phyloP scores from a whole-genome alignment of 768 basidiomycete genomes.

The Pulveroboletus sp. region DNA sequence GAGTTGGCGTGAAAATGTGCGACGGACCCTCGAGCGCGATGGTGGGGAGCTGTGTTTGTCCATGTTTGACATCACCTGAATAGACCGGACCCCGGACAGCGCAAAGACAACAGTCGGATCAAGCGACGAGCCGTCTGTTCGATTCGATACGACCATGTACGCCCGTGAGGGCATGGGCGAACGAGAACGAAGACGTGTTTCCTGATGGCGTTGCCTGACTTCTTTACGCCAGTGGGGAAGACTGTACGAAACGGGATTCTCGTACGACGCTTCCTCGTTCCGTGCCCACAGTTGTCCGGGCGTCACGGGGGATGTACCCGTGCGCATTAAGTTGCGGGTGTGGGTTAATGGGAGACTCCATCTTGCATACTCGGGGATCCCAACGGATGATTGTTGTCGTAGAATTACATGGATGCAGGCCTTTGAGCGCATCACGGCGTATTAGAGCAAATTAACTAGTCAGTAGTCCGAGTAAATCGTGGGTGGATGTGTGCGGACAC shows the following conservation, averaged over 20 bases:
- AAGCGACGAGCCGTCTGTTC: too few species aligned
- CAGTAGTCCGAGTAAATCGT: slow-evolving; percentile 12
- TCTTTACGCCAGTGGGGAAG: neutral
- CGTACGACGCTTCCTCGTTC: neutral
- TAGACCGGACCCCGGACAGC: slow-evolving; percentile 1
- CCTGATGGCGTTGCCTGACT: neutral
- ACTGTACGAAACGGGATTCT: slow-evolving; percentile 3
- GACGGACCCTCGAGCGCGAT: too few species aligned
- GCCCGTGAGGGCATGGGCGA: neutral
- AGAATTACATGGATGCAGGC: slow-evolving; percentile 7
- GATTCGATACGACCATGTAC: too few species aligned
- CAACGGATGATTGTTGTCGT: neutral
- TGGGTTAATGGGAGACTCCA: too few species aligned
- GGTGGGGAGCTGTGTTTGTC: neutral
- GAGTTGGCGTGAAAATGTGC: neutral
- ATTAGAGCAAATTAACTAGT: slow-evolving; percentile 8
- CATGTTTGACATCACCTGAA: neutral
- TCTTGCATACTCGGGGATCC: too few species aligned
- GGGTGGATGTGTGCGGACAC: slow-evolving; percentile 4
- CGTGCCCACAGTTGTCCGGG: neutral
- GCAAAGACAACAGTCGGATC: too few species aligned
- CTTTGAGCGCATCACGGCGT: slow-evolving; percentile 2
- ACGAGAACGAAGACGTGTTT: neutral
- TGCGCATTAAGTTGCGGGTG: too few species aligned
- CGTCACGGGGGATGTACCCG: neutral